phyloP scores from a whole-genome alignment of 2,329 filamentous ascomycete genomes.

The Exophiala oligosperma region DNA sequence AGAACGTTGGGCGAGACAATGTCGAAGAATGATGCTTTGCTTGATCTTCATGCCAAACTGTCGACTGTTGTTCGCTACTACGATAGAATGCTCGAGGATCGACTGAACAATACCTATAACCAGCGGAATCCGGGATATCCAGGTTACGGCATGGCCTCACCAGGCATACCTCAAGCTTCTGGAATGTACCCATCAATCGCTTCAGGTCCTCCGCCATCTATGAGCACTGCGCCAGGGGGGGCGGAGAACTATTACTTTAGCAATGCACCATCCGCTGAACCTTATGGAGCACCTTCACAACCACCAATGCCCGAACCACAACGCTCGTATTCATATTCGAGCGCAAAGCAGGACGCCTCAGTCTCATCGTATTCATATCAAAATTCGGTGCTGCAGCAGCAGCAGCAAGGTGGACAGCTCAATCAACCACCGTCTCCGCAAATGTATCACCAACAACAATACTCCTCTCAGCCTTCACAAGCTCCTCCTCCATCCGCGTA shows the following conservation, averaged over 20 bases:
- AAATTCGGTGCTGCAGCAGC: neutral
- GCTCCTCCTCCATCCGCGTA: conserved; percentile 17
- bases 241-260: conserved; percentile 83
- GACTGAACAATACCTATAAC: conserved; percentile 77
- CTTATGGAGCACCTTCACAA: conserved; percentile 52
- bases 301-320: conserved; percentile 44
- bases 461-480: conserved; percentile 18
- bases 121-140: conserved; percentile 71
- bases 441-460: conserved; percentile 24
- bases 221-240: conserved; percentile 47
- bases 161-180: conserved; percentile 52
- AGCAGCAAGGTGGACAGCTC: conserved; percentile 9
- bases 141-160: conserved; percentile 36
- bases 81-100: conserved; percentile 95
- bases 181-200: conserved; percentile 72
- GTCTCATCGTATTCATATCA: conserved; percentile 19
- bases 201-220: conserved; percentile 45
- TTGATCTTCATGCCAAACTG: conserved; percentile 92
- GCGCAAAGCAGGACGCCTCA: conserved; percentile 21
- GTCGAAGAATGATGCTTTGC: conserved; percentile 96
- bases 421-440: conserved; percentile 25
- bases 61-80: conserved; percentile 97
- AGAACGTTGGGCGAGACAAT: conserved; percentile 97
- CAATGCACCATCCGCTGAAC: conserved; percentile 51
- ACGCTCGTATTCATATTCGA: conserved; percentile 28